These are phyloP conservation scores for Blastomyces gilchristii DNA, from an alignment of 2,329 filamentous ascomycete genomes.

Conservation along the genomic window DNA sequence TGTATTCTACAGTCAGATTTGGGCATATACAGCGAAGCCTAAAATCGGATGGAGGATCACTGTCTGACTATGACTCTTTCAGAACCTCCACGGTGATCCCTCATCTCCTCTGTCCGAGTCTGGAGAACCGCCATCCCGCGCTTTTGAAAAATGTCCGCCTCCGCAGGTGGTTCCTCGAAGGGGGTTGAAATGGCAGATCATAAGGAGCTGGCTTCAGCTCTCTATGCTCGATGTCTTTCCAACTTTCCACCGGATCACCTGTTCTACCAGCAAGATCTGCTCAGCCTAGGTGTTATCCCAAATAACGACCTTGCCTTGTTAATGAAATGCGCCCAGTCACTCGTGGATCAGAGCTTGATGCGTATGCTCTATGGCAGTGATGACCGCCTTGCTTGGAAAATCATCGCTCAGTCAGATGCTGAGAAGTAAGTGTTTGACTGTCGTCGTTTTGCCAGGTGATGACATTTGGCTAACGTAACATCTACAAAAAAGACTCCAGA, in stretches of 20 bases:
- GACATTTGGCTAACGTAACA: not conserved
- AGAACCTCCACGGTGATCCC: slow-evolving; percentile 24
- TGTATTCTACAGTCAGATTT: not conserved
- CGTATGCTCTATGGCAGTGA: slow-evolving; percentile 36
- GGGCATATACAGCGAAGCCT: not conserved
- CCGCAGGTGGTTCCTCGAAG: slow-evolving; percentile 23
- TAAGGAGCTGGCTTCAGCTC: slow-evolving; percentile 33
- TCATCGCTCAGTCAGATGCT: slow-evolving; percentile 40
- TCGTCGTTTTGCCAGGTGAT: not conserved
- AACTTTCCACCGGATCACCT: slow-evolving; percentile 34
- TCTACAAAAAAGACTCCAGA: slow-evolving; percentile 26
- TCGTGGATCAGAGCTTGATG: slow-evolving; percentile 39
- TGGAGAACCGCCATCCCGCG: slow-evolving; percentile 1
- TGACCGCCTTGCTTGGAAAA: slow-evolving; percentile 38
- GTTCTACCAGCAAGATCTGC: slow-evolving; percentile 39
- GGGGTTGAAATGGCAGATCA: slow-evolving; percentile 18
- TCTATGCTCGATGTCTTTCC: slow-evolving; percentile 37
- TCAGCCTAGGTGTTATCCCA: slow-evolving; percentile 35
- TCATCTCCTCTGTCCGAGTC: slow-evolving; percentile 10
- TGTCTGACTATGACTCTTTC: slow-evolving; percentile 26
- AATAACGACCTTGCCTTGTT: slow-evolving; percentile 35
- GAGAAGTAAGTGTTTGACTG: slow-evolving; percentile 32
- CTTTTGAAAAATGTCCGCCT: slow-evolving; percentile 16
- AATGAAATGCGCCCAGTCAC: slow-evolving; percentile 35
- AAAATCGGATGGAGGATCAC: slow-evolving; percentile 6